Evolutionary conservation across 2,329 filamentous ascomycete species (phyloP), one percentile per base, ranked within the genome.

Genomic region (Penicillium oxalicum): DNA sequence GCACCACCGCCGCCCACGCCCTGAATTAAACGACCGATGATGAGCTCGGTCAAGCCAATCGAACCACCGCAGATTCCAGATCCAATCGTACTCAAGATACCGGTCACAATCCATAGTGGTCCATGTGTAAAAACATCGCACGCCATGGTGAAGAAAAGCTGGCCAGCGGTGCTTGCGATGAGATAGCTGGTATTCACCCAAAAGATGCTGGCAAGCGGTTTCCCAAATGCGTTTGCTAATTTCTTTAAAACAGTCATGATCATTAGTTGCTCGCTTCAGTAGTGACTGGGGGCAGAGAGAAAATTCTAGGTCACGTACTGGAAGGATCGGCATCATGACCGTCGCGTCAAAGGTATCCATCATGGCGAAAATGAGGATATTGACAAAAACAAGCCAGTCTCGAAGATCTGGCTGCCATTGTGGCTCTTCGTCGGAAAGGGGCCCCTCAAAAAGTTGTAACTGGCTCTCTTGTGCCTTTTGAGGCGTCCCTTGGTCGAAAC

Each of bases 151-250:
- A 64, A 65, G 9, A 65, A 54, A 1, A 60, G 47, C 37, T 65
- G 62, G 9, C 62, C 61, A 9, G 57, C 53, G 13, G 62, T 59
- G 43, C 57, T 62, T 44, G 60, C 53, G 4, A 78, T 60, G 0
- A 79, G 66, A 49, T 77, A 79, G 3, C 70, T 68, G 0, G 75
- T 73, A 2, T 72, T 74, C 9, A 74, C 67, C 77, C 77, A 80
- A 48, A 78, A 73, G 0, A 71, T 65, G 40, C 70, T 65, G 8
- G 32, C 70, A 53, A 53, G 64, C 50, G 48, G 68, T 58, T 39
- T 66, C 43, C 25, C 74, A 57, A 53, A 69, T 53, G 12, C 60
- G 40, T 36, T 71, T 59, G 55, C 76, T 55, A 55, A 59, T 53
- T 66, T 43, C 55, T 67, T 40, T 8, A 26, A 2, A 9, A 2